Conservation (phyloP, 306 rosid genomes). For the Glycine latifolia region DNA sequence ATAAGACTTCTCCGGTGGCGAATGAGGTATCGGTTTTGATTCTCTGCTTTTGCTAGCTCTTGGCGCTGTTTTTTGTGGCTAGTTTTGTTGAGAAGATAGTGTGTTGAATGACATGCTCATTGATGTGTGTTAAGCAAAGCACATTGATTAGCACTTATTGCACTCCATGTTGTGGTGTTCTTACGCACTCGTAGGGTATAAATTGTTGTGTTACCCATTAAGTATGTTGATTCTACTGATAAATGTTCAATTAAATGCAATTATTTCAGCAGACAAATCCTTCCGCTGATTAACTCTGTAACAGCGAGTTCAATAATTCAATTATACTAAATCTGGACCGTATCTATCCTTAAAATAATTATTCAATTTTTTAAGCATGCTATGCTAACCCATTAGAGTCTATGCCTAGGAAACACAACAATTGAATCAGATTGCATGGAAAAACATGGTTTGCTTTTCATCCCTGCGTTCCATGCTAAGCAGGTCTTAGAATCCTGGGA, state of each 20-base stretch:
- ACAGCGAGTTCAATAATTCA: background rate
- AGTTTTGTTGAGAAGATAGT: too few relatives aligned
- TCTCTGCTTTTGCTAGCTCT: slow-evolving; percentile 29
- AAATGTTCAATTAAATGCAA: background rate
- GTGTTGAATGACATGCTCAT: slow-evolving; percentile 1
- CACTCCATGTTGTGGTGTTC: background rate
- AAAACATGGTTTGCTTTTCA: background rate
- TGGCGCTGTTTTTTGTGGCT: too few relatives aligned
- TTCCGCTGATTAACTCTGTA: background rate
- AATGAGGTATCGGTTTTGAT: slow-evolving; percentile 67
- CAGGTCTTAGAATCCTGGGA: too few relatives aligned
- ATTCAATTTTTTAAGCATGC: background rate
- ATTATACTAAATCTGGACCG: background rate
- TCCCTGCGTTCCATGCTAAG: background rate
- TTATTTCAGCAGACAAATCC: background rate
- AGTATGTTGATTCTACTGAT: background rate
- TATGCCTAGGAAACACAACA: background rate
- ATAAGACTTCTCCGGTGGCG: slow-evolving; percentile 84
- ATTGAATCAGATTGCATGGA: too few relatives aligned
- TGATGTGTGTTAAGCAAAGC: background rate
- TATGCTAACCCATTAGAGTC: too few relatives aligned
- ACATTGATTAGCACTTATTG: background rate
- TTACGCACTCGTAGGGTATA: background rate
- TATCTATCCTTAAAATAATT: background rate
- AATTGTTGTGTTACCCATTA: background rate